Percentiles rank a stretch among this genome's conserved stretches.
Evolutionary conservation across 2,329 filamentous ascomycete species (phyloP).

Genomic region (Hansfordia pulvinata): DNA sequence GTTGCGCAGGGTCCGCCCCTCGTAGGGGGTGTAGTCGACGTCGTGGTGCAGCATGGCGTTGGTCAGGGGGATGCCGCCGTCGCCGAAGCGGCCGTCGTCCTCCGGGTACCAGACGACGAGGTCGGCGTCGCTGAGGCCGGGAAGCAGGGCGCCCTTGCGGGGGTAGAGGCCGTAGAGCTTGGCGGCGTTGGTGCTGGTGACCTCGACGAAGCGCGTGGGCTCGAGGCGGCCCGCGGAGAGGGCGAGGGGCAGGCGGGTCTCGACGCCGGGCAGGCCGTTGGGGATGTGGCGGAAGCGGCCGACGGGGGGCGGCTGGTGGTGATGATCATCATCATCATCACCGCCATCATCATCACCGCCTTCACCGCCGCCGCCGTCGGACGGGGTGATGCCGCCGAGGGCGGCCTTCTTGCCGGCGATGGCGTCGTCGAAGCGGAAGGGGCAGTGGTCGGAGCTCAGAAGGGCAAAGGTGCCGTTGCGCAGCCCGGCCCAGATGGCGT

Average conservation of each 20-base stretch:
- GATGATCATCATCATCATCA: no score
- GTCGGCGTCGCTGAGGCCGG: constrained; percentile 39
- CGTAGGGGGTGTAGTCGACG: constrained; percentile 49
- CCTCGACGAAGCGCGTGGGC: constrained; percentile 36
- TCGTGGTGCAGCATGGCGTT: constrained; percentile 46
- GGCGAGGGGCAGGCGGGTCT: constrained; percentile 37
- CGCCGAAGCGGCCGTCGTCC: constrained; percentile 22
- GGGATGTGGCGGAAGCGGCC: constrained; percentile 41
- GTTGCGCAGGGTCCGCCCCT: constrained; percentile 39
- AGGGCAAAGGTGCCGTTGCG: constrained; percentile 37
- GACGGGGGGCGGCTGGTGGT: constrained; percentile 25
- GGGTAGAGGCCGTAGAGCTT: constrained; percentile 43
- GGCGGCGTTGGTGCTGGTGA: constrained; percentile 39
- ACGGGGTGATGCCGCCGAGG: no score
- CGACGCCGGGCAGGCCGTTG: constrained; percentile 43
- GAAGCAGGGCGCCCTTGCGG: constrained; percentile 32
- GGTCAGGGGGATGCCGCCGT: constrained; percentile 28
- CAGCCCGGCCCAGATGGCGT: constrained; percentile 35
- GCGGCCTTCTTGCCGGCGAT: constrained; percentile 31
- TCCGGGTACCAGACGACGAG: constrained; percentile 46
- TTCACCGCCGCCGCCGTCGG: no score
- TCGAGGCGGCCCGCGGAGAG: constrained; percentile 25
- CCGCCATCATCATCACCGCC: no score
- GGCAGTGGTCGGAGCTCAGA: constrained; percentile 29
- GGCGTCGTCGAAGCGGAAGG: constrained; percentile 33